Evolutionary conservation across 345 rosid genomes (phyloP), one percentile per base, ranked within the genome.

Genomic region (Eucalyptus caleyi): DNA sequence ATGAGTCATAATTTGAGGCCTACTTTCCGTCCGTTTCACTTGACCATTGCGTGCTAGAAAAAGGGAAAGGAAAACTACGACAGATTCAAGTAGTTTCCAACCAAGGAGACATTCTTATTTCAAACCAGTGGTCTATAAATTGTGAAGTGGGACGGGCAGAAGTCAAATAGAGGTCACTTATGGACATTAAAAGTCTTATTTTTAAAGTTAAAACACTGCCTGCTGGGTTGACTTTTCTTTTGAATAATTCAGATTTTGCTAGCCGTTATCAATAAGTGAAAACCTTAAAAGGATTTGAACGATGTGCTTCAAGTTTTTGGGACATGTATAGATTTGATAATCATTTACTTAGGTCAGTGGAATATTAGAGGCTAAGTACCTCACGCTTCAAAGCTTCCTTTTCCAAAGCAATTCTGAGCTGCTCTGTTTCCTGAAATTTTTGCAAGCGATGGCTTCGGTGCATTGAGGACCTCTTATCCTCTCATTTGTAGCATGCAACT

Each of bases 351-450:
- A 83, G 45, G 19, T 26, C 49, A 27, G 53, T 49, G 42, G 86
- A 40, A 54, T 87, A 88, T 50, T 44, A 90, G 24, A 49, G 44
- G 56, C 37, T 45, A 51, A 77, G 88, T 92, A 95, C 96, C 96
- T 94, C 93, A 60, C 90, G 67, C 90, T 93, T 92, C 88, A 92
- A 89, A 53, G 92, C 92, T 93, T 95, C 93, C 92, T 91, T 92
- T 86, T 92, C 86, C 92, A 93, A 69, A 88, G 90, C 88, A 88
- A 90, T 89, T 91, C 89, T 92, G 32, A 95, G 93, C 89, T 86
- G 91, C 91, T 95, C 93, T 30, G 95, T 92, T 88, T 94, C 96
- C 96, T 95, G 91, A 50, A 91, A 90, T 87, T 88, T 87, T 90
- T 40, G 11, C 9, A 49, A 59, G 42, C 49, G 27, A 56, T 3